A percentile compares a stretch with the other conserved stretches of the same genome.
phyloP scores from a whole-genome alignment of 257 asterid species.

The Solanum ahanhuiri region DNA sequence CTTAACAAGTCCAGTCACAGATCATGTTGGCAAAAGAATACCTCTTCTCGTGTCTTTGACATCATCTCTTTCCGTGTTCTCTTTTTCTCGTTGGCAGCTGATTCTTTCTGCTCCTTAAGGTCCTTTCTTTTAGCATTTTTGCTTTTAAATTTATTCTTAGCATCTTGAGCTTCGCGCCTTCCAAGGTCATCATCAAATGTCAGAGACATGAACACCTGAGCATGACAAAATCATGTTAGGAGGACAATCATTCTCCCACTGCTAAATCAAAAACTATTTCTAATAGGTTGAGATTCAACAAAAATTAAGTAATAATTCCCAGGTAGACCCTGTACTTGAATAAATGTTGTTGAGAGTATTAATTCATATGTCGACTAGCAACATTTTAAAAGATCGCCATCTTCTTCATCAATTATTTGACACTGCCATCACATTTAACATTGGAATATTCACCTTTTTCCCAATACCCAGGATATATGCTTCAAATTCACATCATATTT shows the following conservation, averaged over 20 bases:
- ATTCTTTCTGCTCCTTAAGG: constrained; percentile 43
- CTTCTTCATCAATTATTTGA: neutral
- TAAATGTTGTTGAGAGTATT: neutral
- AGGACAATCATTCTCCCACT: neutral
- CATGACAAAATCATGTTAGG: neutral
- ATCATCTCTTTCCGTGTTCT: constrained; percentile 46
- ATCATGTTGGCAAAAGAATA: constrained; percentile 11
- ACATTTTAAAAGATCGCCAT: neutral
- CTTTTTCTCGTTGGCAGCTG: constrained; percentile 57
- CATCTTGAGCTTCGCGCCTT: constrained; percentile 40
- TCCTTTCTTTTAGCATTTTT: constrained; percentile 53
- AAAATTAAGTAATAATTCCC: neutral
- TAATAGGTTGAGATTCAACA: neutral
- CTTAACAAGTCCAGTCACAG: neutral
- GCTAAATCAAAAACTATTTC: neutral
- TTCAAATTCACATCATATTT: neutral
- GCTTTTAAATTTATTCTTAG: constrained; percentile 35
- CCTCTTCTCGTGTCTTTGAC: constrained; percentile 87
- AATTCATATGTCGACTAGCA: neutral
- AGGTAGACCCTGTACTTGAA: neutral
- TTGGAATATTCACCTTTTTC: neutral
- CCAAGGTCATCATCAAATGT: constrained; percentile 87
- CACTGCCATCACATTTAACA: neutral
- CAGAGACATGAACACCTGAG: constrained; percentile 62
- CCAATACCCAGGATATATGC: neutral